Percentiles rank a stretch among this genome's conserved stretches.
Conservation (phyloP, 2,329 filamentous ascomycete species). For the Monilinia vaccinii-corymbosi region DNA sequence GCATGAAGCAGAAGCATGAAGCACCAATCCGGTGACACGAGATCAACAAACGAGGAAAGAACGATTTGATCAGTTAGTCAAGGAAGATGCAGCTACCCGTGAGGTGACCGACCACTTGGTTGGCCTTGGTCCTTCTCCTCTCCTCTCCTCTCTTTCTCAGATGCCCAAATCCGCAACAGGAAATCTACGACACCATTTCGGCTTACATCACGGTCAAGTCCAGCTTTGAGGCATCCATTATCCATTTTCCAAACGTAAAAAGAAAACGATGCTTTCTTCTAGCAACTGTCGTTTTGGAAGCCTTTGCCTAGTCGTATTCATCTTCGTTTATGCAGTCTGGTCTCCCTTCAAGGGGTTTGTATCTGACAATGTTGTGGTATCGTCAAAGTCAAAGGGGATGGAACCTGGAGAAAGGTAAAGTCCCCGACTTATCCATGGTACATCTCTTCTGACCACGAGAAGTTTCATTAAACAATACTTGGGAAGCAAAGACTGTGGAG, state of each 20-base stretch:
- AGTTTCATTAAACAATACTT: conserved; percentile 19
- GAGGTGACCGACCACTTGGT: neutral
- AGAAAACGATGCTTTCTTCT: neutral
- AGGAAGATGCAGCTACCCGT: conserved; percentile 2
- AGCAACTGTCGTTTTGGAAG: conserved; percentile 1
- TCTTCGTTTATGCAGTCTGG: conserved; percentile 5
- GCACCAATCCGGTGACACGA: neutral
- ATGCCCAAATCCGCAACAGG: neutral
- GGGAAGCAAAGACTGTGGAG: conserved; percentile 21
- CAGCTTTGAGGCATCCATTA: neutral
- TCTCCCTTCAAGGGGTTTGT: neutral
- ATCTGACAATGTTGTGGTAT: neutral
- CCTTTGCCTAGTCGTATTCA: neutral
- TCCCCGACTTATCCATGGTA: neutral
- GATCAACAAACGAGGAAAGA: neutral
- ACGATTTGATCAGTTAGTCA: neutral
- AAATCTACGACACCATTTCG: neutral
- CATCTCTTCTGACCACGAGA: neutral
- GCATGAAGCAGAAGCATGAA: neutral
- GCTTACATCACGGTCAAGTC: neutral
- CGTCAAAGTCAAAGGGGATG: neutral
- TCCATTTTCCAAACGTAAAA: neutral
- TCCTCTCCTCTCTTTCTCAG: neutral
- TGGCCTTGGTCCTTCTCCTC: neutral
- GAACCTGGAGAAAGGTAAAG: conserved; percentile 17